phyloP scores from a whole-genome alignment of 129 eudicot genomes.

The Artemisia annua region DNA sequence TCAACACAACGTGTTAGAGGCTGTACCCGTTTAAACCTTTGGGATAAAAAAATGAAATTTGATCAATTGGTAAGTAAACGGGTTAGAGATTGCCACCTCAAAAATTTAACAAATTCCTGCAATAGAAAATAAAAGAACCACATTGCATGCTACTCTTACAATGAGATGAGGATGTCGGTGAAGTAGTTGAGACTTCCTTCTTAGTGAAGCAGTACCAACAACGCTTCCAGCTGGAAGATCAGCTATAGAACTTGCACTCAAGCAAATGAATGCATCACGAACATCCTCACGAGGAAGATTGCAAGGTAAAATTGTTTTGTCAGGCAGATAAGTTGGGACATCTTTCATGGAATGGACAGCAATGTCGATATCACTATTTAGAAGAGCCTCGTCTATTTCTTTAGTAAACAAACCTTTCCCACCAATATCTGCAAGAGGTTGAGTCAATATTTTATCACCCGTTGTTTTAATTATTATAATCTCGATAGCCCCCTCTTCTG shows the following conservation, averaged over 20 bases:
- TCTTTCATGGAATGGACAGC: constrained; percentile 99
- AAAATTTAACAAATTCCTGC: too few species aligned
- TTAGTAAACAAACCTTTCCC: constrained; percentile 97
- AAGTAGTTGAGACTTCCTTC: constrained; percentile 90
- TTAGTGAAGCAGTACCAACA: constrained; percentile 89
- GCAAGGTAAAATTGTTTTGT: constrained; percentile 87
- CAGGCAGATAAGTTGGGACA: constrained; percentile 93
- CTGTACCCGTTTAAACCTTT: too few species aligned
- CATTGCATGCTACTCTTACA: constrained; percentile 35
- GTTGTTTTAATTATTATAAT: constrained; percentile 90
- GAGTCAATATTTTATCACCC: constrained; percentile 83
- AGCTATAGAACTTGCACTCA: constrained; percentile 65
- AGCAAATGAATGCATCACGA: constrained; percentile 87
- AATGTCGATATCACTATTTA: constrained; percentile 81
- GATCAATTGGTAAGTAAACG: too few species aligned
- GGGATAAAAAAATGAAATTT: too few species aligned
- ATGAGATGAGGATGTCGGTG: constrained; percentile 81
- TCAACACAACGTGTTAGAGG: too few species aligned
- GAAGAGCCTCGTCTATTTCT: constrained; percentile 91
- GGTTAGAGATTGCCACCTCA: too few species aligned
- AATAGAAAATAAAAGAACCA: not conserved
- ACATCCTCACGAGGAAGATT: constrained; percentile 96
- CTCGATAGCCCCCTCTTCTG: constrained; percentile 89
- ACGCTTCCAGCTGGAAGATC: constrained; percentile 85
- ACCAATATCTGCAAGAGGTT: constrained; percentile 97